Base-by-base conservation (phyloP, 2,329 filamentous ascomycete species). In the Didymellaceae sp. region DNA sequence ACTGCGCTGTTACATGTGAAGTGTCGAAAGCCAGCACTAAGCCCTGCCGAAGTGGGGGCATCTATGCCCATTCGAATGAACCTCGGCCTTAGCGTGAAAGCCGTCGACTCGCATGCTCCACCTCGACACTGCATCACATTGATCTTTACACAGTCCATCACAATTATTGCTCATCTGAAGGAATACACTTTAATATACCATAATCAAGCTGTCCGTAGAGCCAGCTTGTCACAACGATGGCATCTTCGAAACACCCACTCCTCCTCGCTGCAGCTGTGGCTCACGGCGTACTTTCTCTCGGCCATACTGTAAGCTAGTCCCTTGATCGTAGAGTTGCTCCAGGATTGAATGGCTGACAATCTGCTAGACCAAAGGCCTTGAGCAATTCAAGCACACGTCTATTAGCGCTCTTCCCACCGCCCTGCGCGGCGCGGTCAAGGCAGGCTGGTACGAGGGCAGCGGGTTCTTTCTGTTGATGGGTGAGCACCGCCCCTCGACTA, bases 391-490 rank as follows among this genome's bases (percentile, higher is more conserved):
- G 31, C 64, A 73, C 14, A 57, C 65, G 0, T 66, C 68, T 6
- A 49, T 71, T n/a, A 64, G 62, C 25, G 55, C 61, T 1, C 53
- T 73, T 1, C 70, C 70, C 1, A 32, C 51, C 2, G 22, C 52
- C 5, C 59, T 73, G 3, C 66, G 62, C 10, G 63, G 64, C 17
- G 65, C 68, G 8, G 59, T 67, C n/a, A 66, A 64, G 37, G 62
- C 65, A 3, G 68, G 69, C 8, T 73, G 70, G 70, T 73, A 70
- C 37, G 68, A 73, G 41, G 70, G 70, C 7, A 67, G 65, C 38
- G 65, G 67, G 0, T 73, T 72, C 59, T 70, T 73, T 35, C 43
- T 63, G 2, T 68, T 73, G 14, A 57, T 69, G 44, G 58, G 70
- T 72, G 62, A 30, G 62, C 43, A 20, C 17, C 4, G 25, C 22